Percentiles rank a stretch among this genome's conserved stretches.
Conservation (phyloP, 306 rosid species). For the Rosa rugosa region DNA sequence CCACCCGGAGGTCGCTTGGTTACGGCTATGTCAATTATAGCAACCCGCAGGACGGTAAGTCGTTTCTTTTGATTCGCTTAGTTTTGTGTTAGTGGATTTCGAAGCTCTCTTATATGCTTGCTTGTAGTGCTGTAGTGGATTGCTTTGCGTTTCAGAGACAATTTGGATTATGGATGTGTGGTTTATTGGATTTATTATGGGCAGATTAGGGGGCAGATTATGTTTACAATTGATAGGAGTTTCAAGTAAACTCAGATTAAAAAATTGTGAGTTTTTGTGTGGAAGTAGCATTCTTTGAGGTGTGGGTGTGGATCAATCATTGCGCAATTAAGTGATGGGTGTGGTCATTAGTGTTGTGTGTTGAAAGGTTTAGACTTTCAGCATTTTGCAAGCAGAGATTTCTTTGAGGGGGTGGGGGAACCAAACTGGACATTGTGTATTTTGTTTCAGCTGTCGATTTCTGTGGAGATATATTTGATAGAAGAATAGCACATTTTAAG, state of each 20-base stretch:
- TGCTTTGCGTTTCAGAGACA: not conserved
- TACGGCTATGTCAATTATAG: conserved; percentile 90
- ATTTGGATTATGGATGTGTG: conserved; percentile 1
- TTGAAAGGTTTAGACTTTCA: not conserved
- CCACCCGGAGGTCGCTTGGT: conserved; percentile 85
- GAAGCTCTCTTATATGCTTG: not conserved
- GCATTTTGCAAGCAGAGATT: not conserved
- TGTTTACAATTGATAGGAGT: not conserved
- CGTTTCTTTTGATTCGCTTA: not conserved
- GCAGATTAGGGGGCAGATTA: not conserved
- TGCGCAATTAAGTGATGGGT: not conserved
- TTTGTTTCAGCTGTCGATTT: not conserved
- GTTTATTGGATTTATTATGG: not conserved
- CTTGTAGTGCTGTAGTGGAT: no score
- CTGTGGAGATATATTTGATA: no score
- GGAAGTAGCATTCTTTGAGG: conserved; percentile 2
- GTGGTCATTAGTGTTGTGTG: not conserved
- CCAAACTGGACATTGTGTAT: not conserved
- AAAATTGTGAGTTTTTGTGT: not conserved
- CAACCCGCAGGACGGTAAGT: conserved; percentile 80
- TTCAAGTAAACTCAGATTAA: not conserved
- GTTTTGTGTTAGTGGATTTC: not conserved
- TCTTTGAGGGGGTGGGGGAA: not conserved
- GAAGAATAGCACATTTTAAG: not conserved
- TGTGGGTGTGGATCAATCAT: not conserved